Conservation (phyloP, 2,329 filamentous ascomycete species). For the Paramyrothecium roridum region DNA sequence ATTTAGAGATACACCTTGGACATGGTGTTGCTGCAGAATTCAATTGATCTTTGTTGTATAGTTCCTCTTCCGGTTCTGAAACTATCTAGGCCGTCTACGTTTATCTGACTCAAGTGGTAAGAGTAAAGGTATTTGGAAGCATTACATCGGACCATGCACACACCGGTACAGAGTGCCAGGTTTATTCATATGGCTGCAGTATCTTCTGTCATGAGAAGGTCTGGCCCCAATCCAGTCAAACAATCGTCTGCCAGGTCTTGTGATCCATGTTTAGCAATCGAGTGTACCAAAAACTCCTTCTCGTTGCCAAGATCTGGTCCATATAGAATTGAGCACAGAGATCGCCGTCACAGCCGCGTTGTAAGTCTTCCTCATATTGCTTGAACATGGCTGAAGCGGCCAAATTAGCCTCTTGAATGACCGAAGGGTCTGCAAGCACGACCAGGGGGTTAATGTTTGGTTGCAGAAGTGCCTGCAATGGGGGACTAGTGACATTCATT, state of each 20-base stretch:
- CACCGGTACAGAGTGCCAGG: no score
- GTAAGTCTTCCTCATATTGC: slow-evolving; percentile 27
- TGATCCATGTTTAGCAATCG: slow-evolving; percentile 11
- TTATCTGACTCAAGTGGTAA: no score
- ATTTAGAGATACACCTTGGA: slow-evolving; percentile 8
- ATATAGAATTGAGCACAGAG: slow-evolving; percentile 26
- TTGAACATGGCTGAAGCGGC: slow-evolving; percentile 23
- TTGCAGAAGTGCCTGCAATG: background rate
- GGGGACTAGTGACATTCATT: no score
- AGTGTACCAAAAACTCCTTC: slow-evolving; percentile 26
- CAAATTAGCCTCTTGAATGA: slow-evolving; percentile 19
- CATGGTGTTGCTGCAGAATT: background rate
- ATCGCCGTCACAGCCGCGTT: slow-evolving; percentile 12
- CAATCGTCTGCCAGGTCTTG: background rate
- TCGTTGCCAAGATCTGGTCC: slow-evolving; percentile 16
- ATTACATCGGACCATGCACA: no score
- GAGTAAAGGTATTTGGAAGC: no score
- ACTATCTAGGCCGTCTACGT: no score
- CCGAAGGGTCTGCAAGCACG: slow-evolving; percentile 18
- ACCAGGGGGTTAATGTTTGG: slow-evolving; percentile 7
- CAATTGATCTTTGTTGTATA: no score
- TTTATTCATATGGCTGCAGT: no score
- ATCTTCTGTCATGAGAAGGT: no score
- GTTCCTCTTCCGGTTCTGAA: no score
- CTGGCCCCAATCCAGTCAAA: background rate